Base-by-base conservation (phyloP, 2,329 filamentous ascomycete genomes). In the Phyllosticta citrichinensis region DNA sequence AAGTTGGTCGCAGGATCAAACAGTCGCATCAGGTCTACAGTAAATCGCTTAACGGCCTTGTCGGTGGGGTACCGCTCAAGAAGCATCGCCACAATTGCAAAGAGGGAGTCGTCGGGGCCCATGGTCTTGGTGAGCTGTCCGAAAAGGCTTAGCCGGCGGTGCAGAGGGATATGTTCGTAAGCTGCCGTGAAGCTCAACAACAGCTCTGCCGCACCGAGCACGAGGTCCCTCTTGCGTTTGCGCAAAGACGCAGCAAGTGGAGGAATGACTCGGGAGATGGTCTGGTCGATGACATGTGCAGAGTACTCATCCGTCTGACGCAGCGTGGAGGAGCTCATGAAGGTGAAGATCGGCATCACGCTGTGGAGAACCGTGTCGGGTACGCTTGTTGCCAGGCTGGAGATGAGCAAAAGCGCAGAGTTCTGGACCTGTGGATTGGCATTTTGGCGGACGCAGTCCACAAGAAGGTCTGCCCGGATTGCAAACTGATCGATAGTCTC, bases 331-430 rank as follows among this genome's bases (percentile, higher is more conserved):
- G 87, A 88, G 52, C 93, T 91, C 87, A 97, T 97, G 71, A 97
- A 97, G 0, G 94, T 97, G 76, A 99, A 99, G 58, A 99, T 93
- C 12, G 94, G 94, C 94, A 99, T 99, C 59, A 99, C 90, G 67
- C 91, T 97, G 75, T 99, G 93, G 62, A 99, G 81, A 2, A 99
- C 90, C 55, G 96, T 79, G 71, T 96, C 92, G 0, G 95, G 94
- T 0, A 91, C 90, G 66, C 92, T 89, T 50, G 87, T 87, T 22
- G 94, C 93, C 51, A 99, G 80, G 61, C 86, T 88, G 24, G 93
- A 91, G 62, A 97, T 89, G 25, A 99, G 80, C 9, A 97, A 83
- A 14, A 99, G 80, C 3, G 94, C 92, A 5, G 88, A 86, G 70
- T 96, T 97, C 71, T 97, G 95, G 6, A 99, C 91, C 65, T 96